Base-by-base conservation (phyloP, 495 filamentous ascomycete species). In the Eremomyces bilateralis region DNA sequence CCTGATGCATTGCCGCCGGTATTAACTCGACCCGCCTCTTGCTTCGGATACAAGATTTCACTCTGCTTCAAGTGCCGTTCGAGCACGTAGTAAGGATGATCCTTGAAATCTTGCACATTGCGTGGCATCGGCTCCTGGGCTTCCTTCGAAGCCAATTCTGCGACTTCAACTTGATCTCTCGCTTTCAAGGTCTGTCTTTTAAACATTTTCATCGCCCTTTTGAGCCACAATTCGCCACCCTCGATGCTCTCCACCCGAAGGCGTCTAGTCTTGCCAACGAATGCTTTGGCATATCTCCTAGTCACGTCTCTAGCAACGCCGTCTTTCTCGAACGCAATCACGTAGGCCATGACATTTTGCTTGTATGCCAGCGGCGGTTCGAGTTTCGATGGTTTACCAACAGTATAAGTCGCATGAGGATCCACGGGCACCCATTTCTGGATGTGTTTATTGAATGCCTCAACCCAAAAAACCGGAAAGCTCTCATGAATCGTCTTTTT, bases 361-460 rank as follows among this genome's bases (percentile, higher is more conserved):
- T 57, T 44, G 51, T 90, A 79, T 1, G 64, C 70, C 8, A 71
- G 59, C 0, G 90, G 80, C 0, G 88, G 88, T 45, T 94, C 85
- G 21, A 94, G 61, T 43, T 67, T 72, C 2, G 62, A 62, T 1
- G 80, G 69, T 42, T 77, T 83, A 44, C 66, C 73, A 19, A 83
- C 64, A 0, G 80, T 73, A 25, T 61, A 57, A 2, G 80, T 92
- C 20, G 83, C 79, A 2, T 94, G 48, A 0, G 85, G 76, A 46
- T 97, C 90, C 17, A 88, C 65, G 1, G 81, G 65, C 33, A 91
- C 64, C 84, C 84, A 95, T 62, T 82, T 91, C 48, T 93, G 76
- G 20, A 75, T 60, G 11, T 73, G 76, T 37, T 69, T 59, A 45
- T 92, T 79, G 45, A 90, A 80, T 2, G 78, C 74, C 54, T 97